These are phyloP conservation scores for Fagus crenata DNA, from an alignment of 306 rosid genomes.

Conservation along the genomic window DNA sequence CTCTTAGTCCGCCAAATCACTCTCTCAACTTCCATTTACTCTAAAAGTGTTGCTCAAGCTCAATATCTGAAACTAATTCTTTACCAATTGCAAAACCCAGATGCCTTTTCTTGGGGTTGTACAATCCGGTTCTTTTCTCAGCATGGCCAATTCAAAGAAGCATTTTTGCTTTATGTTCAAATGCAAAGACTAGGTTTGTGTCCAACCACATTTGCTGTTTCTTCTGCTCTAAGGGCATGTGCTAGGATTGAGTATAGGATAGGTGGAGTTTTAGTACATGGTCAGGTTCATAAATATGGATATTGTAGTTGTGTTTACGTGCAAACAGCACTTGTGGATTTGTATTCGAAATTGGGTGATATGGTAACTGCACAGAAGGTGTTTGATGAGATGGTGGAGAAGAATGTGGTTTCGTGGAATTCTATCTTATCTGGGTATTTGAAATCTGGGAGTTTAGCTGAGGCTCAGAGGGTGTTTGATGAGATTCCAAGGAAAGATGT, in stretches of 20 bases:
- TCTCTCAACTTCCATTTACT: conserved; percentile 36
- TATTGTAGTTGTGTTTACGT: conserved; percentile 58
- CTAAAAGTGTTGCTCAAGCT: conserved; percentile 40
- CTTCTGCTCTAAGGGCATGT: conserved; percentile 75
- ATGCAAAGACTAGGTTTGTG: conserved; percentile 58
- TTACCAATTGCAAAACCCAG: conserved; percentile 48
- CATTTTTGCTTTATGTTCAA: conserved; percentile 56
- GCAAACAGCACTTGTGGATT: conserved; percentile 64
- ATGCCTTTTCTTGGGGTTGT: conserved; percentile 67
- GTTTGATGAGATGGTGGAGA: conserved; percentile 62
- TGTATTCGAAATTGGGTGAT: conserved; percentile 60
- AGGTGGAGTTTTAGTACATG: conserved; percentile 56
- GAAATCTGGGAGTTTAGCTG: conserved; percentile 50
- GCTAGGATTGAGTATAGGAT: conserved; percentile 39
- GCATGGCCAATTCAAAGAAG: conserved; percentile 55
- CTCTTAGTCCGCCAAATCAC: conserved; percentile 53
- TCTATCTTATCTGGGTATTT: conserved; percentile 63
- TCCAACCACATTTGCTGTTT: conserved; percentile 57
- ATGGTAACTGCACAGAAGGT: conserved; percentile 45
- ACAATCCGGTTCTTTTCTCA: conserved; percentile 66
- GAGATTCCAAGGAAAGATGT: conserved; percentile 62
- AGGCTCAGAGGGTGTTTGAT: conserved; percentile 49
- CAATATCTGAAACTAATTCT: conserved; percentile 46
- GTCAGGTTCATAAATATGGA: conserved; percentile 60
- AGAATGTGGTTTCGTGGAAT: conserved; percentile 81